A percentile compares a stretch with the other conserved stretches of the same genome.
Conservation (phyloP, 768 basidiomycete genomes). For the Psilocybe cubensis region DNA sequence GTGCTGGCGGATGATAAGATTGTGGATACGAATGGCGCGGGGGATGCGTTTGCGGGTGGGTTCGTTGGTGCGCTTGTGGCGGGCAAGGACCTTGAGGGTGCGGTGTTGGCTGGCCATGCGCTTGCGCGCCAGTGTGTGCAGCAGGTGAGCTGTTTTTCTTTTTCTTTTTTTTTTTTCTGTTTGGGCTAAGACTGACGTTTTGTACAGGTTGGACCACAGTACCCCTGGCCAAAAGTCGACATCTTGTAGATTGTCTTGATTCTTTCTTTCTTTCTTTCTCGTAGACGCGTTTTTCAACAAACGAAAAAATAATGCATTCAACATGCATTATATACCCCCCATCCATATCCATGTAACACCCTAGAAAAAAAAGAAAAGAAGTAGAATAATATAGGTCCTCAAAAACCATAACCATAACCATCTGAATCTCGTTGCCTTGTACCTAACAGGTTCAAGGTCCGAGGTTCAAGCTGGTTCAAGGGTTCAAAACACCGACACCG, state of each 20-base stretch:
- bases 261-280: too few species aligned
- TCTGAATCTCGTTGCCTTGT: too few species aligned
- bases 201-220: slow-evolving; percentile 52
- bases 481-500: too few species aligned
- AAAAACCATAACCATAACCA: too few species aligned
- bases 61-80: slow-evolving; percentile 86
- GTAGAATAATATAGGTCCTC: neutral
- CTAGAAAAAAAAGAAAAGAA: neutral
- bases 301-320: slow-evolving; percentile 1
- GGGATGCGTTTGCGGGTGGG: slow-evolving; percentile 96
- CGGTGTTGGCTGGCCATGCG: slow-evolving; percentile 85
- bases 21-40: slow-evolving; percentile 97
- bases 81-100: slow-evolving; percentile 79
- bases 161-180: too few species aligned
- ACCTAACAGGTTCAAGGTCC: too few species aligned
- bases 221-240: slow-evolving; percentile 54
- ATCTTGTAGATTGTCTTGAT: slow-evolving; percentile 32
- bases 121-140: slow-evolving; percentile 86
- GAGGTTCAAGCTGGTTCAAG: too few species aligned
- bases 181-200: too few species aligned
- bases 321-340: slow-evolving; percentile 7
- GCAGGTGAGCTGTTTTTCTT: too few species aligned
- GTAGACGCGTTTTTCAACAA: neutral
- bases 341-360: neutral
- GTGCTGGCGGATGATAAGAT: slow-evolving; percentile 65